Evolutionary conservation across 164 flowering plant genomes (phyloP).

Genomic region (Sextonia rubra): DNA sequence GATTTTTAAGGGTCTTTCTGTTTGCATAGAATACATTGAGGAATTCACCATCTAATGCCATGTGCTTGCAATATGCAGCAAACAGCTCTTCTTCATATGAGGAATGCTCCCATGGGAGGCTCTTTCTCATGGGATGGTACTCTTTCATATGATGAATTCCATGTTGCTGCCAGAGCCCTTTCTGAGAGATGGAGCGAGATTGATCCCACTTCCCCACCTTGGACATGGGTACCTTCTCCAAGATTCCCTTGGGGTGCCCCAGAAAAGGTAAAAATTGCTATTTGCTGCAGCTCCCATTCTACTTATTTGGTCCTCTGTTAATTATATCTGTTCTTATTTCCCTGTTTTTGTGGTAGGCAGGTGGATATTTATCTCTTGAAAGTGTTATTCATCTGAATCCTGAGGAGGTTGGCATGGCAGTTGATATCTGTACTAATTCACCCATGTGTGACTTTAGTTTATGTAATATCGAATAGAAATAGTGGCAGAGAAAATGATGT

Average conservation of each 20-base stretch:
- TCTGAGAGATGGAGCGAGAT: slow-evolving; percentile 39
- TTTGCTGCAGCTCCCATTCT: slow-evolving; percentile 1
- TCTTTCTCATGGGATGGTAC: slow-evolving; percentile 47
- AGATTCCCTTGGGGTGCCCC: slow-evolving; percentile 30
- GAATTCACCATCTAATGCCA: neutral
- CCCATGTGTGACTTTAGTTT: neutral
- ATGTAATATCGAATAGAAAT: neutral
- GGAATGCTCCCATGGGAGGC: slow-evolving; percentile 23
- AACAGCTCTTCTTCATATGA: neutral
- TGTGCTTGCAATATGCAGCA: neutral
- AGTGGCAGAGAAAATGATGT: neutral
- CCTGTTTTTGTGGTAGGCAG: slow-evolving; percentile 21
- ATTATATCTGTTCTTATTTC: neutral
- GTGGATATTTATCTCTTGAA: slow-evolving; percentile 53
- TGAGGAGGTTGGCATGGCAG: slow-evolving; percentile 25
- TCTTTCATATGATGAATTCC: slow-evolving; percentile 38
- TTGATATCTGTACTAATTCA: neutral
- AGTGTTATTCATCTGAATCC: slow-evolving; percentile 22
- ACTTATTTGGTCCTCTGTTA: neutral
- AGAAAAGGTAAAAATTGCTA: slow-evolving; percentile 21
- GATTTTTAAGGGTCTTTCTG: no score
- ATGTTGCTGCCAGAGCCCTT: slow-evolving; percentile 34
- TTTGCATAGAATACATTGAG: no score
- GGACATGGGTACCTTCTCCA: slow-evolving; percentile 47
- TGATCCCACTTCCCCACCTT: slow-evolving; percentile 39